phyloP scores from a whole-genome alignment of 345 rosid species.

The Populus alba region DNA sequence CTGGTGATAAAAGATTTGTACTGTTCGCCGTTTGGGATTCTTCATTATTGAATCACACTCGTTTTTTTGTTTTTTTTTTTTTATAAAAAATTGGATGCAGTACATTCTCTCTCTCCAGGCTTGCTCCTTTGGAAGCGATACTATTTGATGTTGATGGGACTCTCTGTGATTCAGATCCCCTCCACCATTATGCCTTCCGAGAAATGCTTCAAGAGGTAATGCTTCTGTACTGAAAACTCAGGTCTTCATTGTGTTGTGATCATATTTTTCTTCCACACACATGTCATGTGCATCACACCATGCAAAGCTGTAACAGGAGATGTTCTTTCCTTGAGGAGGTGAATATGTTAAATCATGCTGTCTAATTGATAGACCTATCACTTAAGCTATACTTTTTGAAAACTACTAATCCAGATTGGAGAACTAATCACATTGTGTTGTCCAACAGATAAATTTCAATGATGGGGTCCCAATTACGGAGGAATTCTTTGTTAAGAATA shows the following conservation, averaged over 20 bases:
- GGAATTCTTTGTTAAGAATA: constrained; percentile 56
- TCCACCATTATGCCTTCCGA: constrained; percentile 62
- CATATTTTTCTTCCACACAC: background rate
- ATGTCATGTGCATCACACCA: background rate
- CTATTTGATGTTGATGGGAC: constrained; percentile 96
- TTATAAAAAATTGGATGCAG: constrained; percentile 36
- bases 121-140: constrained; percentile 76
- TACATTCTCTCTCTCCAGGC: constrained; percentile 45
- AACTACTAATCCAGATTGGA: background rate
- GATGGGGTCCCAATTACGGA: constrained; percentile 83
- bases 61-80: no score
- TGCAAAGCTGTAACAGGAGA: background rate
- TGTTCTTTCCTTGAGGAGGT: background rate
- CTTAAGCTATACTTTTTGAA: background rate
- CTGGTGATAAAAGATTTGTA: background rate
- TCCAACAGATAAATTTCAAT: constrained; percentile 74
- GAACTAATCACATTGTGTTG: background rate
- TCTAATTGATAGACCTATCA: background rate
- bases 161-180: constrained; percentile 92
- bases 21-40: background rate
- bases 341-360: background rate
- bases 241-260: background rate
- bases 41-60: background rate
- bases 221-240: background rate
- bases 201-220: constrained; percentile 75